Evolutionary conservation across 2,329 filamentous ascomycete species (phyloP), one percentile per base, ranked within the genome.

Genomic region (Fusarium humuli): DNA sequence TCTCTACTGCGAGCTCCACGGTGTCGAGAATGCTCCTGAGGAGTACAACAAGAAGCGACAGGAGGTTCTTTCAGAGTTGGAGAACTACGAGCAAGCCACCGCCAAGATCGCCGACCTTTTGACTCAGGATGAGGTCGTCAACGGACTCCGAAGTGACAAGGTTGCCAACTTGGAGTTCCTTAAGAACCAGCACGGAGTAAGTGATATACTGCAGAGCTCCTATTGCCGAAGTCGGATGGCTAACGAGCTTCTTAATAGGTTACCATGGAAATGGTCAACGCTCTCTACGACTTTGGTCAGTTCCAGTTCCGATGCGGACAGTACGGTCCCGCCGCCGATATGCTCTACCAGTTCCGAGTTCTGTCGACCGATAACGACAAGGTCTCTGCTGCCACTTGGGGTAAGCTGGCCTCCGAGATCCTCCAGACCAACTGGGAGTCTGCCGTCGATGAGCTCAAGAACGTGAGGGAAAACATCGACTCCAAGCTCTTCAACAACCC

Each of bases 291-390:
- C 77, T 97, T 94, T 78, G 96, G 96, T 76, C 93, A 96, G 81
- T 98, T 98, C 84, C 94, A 97, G 85, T 99, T 98, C 86, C 95
- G 93, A 85, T 98, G 94, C 80, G 96, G 96, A 73, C 94, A 94
- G 83, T 99, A 99, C 82, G 90, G 85, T 57, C 92, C 92, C 75
- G 95, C 96, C 32, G 92, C 94, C 70, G 96, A 98, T 79, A 87
- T 97, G 74, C 91, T 99, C 56, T 98, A 98, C 85, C 94, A 97
- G 80, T 99, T 98, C 90, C 93, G 96, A 78, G 94, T 99, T 72
- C 89, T 99, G 76, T 98, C 95, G 61, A 99, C 95, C 76, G 96
- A 99, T 82, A 97, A 97, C 84, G 96, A 98, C 87, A 97, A 97
- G 85, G 95, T 98, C 73, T 90, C 93, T 61, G 92, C 93, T 57